phyloP scores from a whole-genome alignment of 306 rosid species.

The Cucumis cinereus region DNA sequence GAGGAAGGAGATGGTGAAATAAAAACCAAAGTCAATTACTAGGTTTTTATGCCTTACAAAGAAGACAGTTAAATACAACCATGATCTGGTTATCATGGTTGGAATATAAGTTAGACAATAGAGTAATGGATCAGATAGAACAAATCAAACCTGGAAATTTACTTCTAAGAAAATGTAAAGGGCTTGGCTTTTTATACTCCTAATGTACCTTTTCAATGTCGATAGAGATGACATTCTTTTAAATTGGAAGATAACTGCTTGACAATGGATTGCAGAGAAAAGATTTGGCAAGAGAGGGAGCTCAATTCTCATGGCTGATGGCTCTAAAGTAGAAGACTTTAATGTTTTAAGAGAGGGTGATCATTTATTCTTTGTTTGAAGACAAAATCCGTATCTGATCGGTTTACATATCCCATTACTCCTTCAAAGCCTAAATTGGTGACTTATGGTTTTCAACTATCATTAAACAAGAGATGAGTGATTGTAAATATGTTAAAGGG shows the following conservation, averaged over 20 bases:
- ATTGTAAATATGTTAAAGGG: not conserved
- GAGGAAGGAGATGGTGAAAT: not conserved
- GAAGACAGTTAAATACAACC: not conserved
- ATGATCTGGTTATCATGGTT: not conserved
- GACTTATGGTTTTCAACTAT: not conserved
- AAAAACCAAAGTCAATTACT: not conserved
- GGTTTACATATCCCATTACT: not conserved
- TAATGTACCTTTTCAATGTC: not conserved
- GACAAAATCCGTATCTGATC: slow-evolving; percentile 3
- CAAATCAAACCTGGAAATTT: not conserved
- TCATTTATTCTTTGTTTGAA: slow-evolving; percentile 46
- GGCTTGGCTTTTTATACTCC: not conserved
- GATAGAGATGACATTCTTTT: not conserved
- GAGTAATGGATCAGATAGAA: not conserved
- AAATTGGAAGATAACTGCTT: not conserved
- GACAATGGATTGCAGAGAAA: slow-evolving; percentile 37
- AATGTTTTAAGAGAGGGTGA: slow-evolving; percentile 57
- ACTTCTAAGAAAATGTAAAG: not conserved
- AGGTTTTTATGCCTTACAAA: not conserved
- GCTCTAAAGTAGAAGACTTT: slow-evolving; percentile 64
- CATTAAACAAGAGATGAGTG: not conserved
- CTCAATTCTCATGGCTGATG: slow-evolving; percentile 54
- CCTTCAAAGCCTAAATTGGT: not conserved
- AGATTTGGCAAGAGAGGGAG: slow-evolving; percentile 56
- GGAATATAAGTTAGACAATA: not conserved